phyloP scores from a whole-genome alignment of 208 protist genomes.

The Crithidia bombi region DNA sequence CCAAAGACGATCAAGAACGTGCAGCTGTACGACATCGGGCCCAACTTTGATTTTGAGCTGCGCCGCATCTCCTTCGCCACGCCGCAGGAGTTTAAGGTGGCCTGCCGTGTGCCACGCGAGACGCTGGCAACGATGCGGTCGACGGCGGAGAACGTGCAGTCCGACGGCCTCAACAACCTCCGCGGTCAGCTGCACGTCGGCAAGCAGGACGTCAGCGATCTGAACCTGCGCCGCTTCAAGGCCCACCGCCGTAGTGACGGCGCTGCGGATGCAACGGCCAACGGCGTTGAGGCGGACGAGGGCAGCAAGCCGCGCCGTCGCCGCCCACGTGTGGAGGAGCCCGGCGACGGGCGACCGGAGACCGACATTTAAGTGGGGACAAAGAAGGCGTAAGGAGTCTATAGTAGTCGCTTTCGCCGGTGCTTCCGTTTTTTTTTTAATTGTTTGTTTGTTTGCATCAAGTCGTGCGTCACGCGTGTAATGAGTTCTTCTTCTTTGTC shows the following conservation, averaged over 20 bases:
- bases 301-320: constrained; percentile 18
- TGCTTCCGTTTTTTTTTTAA: background rate
- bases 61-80: constrained; percentile 78
- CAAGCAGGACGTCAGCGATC: constrained; percentile 65
- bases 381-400: background rate
- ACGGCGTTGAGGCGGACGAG: constrained; percentile 13
- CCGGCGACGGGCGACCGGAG: constrained; percentile 16
- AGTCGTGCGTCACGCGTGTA: background rate
- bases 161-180: constrained; percentile 78
- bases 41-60: constrained; percentile 85
- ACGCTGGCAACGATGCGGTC: constrained; percentile 63
- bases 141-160: constrained; percentile 69
- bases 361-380: constrained; percentile 27
- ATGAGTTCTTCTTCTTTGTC: constrained; percentile 8
- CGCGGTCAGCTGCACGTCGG: constrained; percentile 88
- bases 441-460: background rate
- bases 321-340: constrained; percentile 17
- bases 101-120: constrained; percentile 64
- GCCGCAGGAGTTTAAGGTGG: constrained; percentile 79
- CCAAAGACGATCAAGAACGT: constrained; percentile 58
- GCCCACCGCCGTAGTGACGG: constrained; percentile 50
- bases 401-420: background rate
- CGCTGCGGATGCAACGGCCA: background rate
- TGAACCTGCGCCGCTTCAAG: constrained; percentile 88
- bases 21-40: constrained; percentile 78